These are phyloP conservation scores for Gleditsia sinensis DNA, from an alignment of 306 rosid genomes.

Conservation along the genomic window DNA sequence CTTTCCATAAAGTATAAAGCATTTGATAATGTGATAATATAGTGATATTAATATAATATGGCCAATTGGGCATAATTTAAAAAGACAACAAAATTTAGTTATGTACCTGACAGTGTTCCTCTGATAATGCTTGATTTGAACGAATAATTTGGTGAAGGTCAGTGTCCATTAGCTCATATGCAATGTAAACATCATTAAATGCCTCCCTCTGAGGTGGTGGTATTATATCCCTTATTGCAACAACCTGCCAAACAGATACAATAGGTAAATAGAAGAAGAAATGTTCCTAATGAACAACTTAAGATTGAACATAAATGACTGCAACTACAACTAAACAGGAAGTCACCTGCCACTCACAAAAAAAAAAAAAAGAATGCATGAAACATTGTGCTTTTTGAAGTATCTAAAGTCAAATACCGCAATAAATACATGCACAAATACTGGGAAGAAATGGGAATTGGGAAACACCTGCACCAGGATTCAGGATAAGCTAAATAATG, in stretches of 20 bases:
- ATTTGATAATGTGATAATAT: neutral
- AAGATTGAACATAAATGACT: neutral
- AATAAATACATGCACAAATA: neutral
- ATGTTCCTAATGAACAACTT: neutral
- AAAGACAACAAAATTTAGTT: neutral
- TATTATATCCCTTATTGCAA: conserved; percentile 53
- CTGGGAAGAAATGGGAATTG: neutral
- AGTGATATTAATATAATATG: neutral
- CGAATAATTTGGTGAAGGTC: conserved; percentile 59
- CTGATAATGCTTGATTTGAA: conserved; percentile 49
- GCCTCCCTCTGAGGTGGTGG: conserved; percentile 48
- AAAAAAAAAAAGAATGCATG: neutral
- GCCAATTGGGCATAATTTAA: neutral
- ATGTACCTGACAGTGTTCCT: conserved; percentile 53
- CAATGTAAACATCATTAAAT: conserved; percentile 49
- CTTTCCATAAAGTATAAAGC: neutral
- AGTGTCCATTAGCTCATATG: conserved; percentile 60
- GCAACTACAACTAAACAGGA: neutral
- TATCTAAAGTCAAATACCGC: neutral
- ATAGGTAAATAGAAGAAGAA: neutral
- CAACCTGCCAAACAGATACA: conserved; percentile 38
- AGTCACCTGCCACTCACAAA: no score
- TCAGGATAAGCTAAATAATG: neutral
- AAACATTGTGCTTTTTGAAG: neutral
- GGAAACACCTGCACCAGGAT: neutral